Percentiles rank a stretch among this genome's conserved stretches.
phyloP scores from a whole-genome alignment of 2,329 filamentous ascomycete genomes.

The Neonectria coccinea region DNA sequence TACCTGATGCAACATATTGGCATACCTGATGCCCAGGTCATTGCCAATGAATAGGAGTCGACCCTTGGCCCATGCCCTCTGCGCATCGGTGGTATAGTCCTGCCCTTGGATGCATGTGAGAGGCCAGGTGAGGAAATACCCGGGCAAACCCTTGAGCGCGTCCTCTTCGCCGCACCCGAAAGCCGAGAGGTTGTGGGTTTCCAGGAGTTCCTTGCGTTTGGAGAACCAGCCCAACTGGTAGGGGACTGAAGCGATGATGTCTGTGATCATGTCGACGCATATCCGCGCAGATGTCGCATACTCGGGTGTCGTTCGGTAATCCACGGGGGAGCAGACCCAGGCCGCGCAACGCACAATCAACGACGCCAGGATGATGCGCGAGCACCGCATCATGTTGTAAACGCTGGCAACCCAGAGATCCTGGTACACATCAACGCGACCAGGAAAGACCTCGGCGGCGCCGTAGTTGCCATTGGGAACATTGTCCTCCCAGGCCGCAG shows the following conservation, averaged over 20 bases:
- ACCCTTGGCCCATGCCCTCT: constrained; percentile 67
- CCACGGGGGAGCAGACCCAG: constrained; percentile 69
- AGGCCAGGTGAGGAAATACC: constrained; percentile 71
- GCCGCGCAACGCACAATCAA: constrained; percentile 69
- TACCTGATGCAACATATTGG: constrained; percentile 66
- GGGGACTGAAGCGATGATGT: constrained; percentile 71
- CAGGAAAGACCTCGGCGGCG: constrained; percentile 68
- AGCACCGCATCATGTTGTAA: constrained; percentile 67
- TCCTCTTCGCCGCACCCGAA: constrained; percentile 65
- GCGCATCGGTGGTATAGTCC: constrained; percentile 70
- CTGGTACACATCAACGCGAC: constrained; percentile 68
- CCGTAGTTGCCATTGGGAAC: constrained; percentile 64
- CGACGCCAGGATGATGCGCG: constrained; percentile 66
- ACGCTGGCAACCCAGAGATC: constrained; percentile 70
- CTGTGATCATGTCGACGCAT: constrained; percentile 65
- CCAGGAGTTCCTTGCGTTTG: constrained; percentile 56
- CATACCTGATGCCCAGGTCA: constrained; percentile 69
- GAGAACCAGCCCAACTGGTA: constrained; percentile 71
- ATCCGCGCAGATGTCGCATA: constrained; percentile 66
- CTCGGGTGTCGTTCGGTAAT: constrained; percentile 72
- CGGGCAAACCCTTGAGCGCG: constrained; percentile 65
- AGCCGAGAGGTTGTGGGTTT: constrained; percentile 55
- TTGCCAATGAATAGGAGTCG: constrained; percentile 66
- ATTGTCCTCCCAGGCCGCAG: constrained; percentile 68
- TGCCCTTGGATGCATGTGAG: constrained; percentile 65